Evolutionary conservation across 2,329 filamentous ascomycete species (phyloP), one percentile per base, ranked within the genome.

Genomic region (Myrmaecium sp.): DNA sequence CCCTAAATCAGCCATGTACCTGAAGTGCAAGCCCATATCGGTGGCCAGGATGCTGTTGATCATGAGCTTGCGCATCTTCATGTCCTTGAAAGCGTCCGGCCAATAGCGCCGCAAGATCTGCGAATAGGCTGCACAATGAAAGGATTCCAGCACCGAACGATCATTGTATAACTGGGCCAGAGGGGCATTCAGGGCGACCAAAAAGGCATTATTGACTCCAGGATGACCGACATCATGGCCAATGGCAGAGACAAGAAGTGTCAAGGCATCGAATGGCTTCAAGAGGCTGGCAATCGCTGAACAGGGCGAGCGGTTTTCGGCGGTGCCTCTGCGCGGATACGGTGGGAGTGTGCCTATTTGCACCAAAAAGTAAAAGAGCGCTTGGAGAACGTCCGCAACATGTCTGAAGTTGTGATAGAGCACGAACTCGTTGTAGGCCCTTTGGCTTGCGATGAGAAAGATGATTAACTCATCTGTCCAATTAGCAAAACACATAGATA

Each of bases 371-470:
- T 77, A 74, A 49, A 94, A 95, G 3, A 83, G 72, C 2, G 86
- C 91, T 51, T 95, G 86, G 28, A 95, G 63, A 15, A 98, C 89
- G 52, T 98, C 89, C 34, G 94, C 76, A 13, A 93, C 89, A 52
- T 98, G 89, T 29, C 86, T 78, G 50, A 95, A 98, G 54, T 98
- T 98, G 60, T 98, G 89, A 46, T 95, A 98, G 13, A 86, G 79
- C 18, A 94, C 83, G 49, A 93, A 93, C 31, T 71, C 78, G 51
- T 95, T 95, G 57, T 98, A 98, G n/a, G 89, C 81, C 25, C 77
- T 74, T 34, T 86, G 76, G 44, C 83, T 89, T 28, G 84, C 83
- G 35, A 92, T 67, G 33, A 95, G 62, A 44, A 93, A 95, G 28
- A 70, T 74, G 36, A 78, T 76, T 15, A 98, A 62, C 49, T 91